These are phyloP conservation scores for Bimuria novae-zelandiae DNA, from an alignment of 2,329 filamentous ascomycete species.

Conservation along the genomic window DNA sequence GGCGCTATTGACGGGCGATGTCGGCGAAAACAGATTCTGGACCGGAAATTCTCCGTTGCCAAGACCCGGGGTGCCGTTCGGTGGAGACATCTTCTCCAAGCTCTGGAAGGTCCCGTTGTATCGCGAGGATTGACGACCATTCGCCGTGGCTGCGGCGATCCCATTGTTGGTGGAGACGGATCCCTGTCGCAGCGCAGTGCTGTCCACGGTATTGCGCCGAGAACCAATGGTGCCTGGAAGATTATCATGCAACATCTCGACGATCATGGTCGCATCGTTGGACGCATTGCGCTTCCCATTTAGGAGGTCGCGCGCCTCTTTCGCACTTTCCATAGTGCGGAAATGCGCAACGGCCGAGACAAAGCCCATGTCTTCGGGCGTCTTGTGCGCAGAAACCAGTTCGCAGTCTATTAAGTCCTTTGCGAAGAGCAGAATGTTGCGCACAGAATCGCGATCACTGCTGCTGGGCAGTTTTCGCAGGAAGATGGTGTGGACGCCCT, in stretches of 20 bases:
- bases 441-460: conserved; percentile 62
- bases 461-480: conserved; percentile 65
- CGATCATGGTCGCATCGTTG: conserved; percentile 63
- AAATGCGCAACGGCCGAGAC: conserved; percentile 64
- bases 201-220: conserved; percentile 61
- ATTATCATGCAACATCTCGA: conserved; percentile 57
- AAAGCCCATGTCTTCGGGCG: conserved; percentile 61
- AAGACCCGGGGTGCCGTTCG: conserved; percentile 58
- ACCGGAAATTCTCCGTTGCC: conserved; percentile 64
- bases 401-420: conserved; percentile 65
- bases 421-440: conserved; percentile 68
- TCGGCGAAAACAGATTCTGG: conserved; percentile 71
- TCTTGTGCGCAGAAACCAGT: conserved; percentile 57
- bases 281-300: conserved; percentile 66
- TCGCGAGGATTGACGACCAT: conserved; percentile 59
- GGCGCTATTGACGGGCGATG: conserved; percentile 73
- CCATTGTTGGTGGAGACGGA: conserved; percentile 54
- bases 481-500: conserved; percentile 49
- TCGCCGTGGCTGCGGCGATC: conserved; percentile 45
- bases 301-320: conserved; percentile 63
- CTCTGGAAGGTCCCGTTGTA: conserved; percentile 67
- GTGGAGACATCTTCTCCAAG: conserved; percentile 65
- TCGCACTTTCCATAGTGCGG: conserved; percentile 59
- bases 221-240: conserved; percentile 48
- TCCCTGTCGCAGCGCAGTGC: conserved; percentile 48